phyloP scores from a whole-genome alignment of 768 basidiomycete genomes.

The Macrolepiota dolichaula region DNA sequence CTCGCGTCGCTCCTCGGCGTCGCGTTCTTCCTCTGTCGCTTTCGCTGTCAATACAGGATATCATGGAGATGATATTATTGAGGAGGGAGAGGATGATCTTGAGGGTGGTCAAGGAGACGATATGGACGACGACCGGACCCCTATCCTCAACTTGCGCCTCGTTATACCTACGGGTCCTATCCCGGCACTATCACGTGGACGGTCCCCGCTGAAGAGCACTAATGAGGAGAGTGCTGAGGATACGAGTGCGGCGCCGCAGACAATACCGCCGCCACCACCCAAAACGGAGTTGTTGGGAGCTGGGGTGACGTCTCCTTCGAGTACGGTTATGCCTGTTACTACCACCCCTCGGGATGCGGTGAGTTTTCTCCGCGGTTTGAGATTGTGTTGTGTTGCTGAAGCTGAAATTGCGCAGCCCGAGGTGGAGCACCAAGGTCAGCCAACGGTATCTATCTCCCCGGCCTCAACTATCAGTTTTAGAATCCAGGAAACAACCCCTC shows the following conservation, averaged over 20 bases:
- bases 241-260: neutral
- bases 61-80: neutral
- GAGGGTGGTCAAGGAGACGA: conserved; percentile 3
- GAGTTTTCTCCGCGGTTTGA: neutral
- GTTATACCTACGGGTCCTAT: conserved; percentile 16
- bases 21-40: conserved; percentile 12
- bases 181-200: conserved; percentile 5
- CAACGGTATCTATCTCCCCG: conserved; percentile 1
- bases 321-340: neutral
- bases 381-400: neutral
- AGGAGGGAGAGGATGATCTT: neutral
- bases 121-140: neutral
- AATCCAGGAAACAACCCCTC: conserved; percentile 20
- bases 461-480: conserved; percentile 14
- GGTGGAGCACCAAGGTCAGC: neutral
- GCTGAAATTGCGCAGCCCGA: neutral
- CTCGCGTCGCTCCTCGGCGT: conserved; percentile 13
- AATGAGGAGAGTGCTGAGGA: neutral
- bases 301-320: neutral
- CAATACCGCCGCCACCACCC: neutral
- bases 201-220: neutral
- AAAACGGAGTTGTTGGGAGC: neutral
- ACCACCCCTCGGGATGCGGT: neutral
- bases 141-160: conserved; percentile 23
- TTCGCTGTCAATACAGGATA: neutral